phyloP scores from a whole-genome alignment of 441 rosid genomes.

The Pelargonium myrrhifolium region DNA sequence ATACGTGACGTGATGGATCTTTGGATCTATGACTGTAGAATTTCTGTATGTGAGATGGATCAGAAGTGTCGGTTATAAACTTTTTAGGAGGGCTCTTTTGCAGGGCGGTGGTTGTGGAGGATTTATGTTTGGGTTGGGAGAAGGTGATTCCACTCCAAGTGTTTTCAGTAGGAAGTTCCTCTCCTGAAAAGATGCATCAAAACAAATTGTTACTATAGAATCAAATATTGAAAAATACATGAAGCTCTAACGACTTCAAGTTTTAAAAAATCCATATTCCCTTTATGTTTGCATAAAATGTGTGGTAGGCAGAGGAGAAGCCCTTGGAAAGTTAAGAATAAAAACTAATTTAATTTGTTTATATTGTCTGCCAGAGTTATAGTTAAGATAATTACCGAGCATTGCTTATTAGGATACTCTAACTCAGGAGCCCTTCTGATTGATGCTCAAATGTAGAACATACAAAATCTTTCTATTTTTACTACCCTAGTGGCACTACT shows the following conservation, averaged over 20 bases:
- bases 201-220: slow-evolving; percentile 17
- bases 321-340: too few species aligned
- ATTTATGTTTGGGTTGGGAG: slow-evolving; percentile 43
- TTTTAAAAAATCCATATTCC: neutral
- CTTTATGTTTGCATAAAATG: neutral
- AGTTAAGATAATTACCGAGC: neutral
- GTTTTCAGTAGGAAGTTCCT: slow-evolving; percentile 87
- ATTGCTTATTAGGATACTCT: neutral
- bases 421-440: neutral
- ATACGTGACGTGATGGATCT: slow-evolving; percentile 17
- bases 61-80: slow-evolving; percentile 46
- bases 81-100: slow-evolving; percentile 92
- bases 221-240: slow-evolving; percentile 12
- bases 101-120: slow-evolving; percentile 80
- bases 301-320: too few species aligned
- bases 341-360: neutral
- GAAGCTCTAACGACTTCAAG: neutral
- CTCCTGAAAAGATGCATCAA: slow-evolving; percentile 51
- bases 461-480: too few species aligned
- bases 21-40: slow-evolving; percentile 17
- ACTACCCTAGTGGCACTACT: too few species aligned
- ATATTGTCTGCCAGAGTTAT: neutral
- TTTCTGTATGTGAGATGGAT: slow-evolving; percentile 27
- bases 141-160: slow-evolving; percentile 83
- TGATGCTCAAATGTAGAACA: too few species aligned